phyloP scores from a whole-genome alignment of 768 basidiomycete genomes.

The Auricularia sp. region DNA sequence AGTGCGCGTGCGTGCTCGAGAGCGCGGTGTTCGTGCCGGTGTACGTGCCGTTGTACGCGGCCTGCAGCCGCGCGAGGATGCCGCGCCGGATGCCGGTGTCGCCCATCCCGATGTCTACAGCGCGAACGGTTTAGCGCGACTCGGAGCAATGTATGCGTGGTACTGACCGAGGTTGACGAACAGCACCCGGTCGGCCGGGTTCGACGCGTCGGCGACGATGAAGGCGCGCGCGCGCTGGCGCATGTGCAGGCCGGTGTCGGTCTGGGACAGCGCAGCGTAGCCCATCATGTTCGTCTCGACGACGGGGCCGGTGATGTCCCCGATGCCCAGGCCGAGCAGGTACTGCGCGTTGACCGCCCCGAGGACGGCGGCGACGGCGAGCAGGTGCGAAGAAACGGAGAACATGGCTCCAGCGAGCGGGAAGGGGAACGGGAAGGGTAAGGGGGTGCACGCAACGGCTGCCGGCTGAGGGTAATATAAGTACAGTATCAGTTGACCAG shows the following conservation, averaged over 20 bases:
- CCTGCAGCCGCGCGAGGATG: conserved; percentile 47
- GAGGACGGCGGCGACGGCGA: not conserved
- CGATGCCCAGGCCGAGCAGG: conserved; percentile 53
- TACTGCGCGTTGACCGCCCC: conserved; percentile 32
- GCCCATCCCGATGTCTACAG: conserved; percentile 68
- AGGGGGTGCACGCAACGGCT: not conserved
- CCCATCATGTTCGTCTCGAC: conserved; percentile 85
- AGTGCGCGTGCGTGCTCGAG: conserved; percentile 61
- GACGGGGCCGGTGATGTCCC: conserved; percentile 67
- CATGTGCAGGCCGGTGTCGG: conserved; percentile 69
- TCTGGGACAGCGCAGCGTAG: conserved; percentile 55
- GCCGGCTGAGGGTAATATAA: not conserved
- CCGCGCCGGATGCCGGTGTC: conserved; percentile 65
- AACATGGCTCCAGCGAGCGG: not conserved
- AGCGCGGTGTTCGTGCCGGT: conserved; percentile 63
- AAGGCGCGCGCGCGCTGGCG: conserved; percentile 68
- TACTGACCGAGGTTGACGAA: conserved; percentile 64
- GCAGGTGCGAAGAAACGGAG: not conserved
- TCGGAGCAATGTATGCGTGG: too few species aligned
- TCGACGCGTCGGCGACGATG: conserved; percentile 39
- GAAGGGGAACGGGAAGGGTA: not conserved
- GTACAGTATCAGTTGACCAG: not conserved
- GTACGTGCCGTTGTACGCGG: conserved; percentile 53
- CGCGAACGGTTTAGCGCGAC: not conserved
- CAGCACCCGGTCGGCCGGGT: conserved; percentile 48